Conservation (phyloP, 2,329 filamentous ascomycete species). For the Simplicillium sp. region DNA sequence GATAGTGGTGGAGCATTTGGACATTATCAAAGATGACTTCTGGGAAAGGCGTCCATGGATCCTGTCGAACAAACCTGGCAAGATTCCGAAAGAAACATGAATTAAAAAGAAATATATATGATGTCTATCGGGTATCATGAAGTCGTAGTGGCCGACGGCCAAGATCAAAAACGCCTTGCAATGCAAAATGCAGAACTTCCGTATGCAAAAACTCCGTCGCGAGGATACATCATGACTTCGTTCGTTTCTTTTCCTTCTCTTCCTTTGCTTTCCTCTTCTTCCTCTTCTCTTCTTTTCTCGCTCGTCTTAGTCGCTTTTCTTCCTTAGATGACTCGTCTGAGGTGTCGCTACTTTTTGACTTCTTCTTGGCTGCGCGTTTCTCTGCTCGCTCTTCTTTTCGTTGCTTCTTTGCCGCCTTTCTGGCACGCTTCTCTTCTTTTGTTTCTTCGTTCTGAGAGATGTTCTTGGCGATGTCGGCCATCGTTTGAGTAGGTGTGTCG, state of each 20-base stretch:
- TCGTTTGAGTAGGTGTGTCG: conserved; percentile 1
- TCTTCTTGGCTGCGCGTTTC: conserved; percentile 15
- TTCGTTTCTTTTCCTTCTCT: conserved; percentile 17
- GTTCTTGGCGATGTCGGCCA: conserved; percentile 20
- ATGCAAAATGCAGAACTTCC: conserved; percentile 2
- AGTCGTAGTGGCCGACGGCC: conserved; percentile 3
- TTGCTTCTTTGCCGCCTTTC: conserved; percentile 20
- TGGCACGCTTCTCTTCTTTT: conserved; percentile 31
- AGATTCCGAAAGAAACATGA: conserved; percentile 51
- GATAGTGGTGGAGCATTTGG: conserved; percentile 75
- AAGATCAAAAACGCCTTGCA: conserved; percentile 6
- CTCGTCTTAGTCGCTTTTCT: conserved; percentile 36
- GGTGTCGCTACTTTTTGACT: conserved; percentile 16
- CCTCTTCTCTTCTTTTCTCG: conserved; percentile 33
- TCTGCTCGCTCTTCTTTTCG: neutral
- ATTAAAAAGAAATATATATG: conserved; percentile 9
- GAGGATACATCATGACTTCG: conserved; percentile 8
- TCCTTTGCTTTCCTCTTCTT: conserved; percentile 22
- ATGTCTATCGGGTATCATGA: conserved; percentile 17
- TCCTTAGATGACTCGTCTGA: conserved; percentile 20
- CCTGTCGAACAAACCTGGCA: conserved; percentile 63
- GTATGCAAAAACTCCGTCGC: neutral
- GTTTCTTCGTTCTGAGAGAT: conserved; percentile 20
- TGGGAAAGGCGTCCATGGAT: conserved; percentile 86
- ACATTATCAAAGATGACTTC: conserved; percentile 93